Evolutionary conservation across 495 filamentous ascomycete genomes (phyloP).

Genomic region (Thozetella sp.): DNA sequence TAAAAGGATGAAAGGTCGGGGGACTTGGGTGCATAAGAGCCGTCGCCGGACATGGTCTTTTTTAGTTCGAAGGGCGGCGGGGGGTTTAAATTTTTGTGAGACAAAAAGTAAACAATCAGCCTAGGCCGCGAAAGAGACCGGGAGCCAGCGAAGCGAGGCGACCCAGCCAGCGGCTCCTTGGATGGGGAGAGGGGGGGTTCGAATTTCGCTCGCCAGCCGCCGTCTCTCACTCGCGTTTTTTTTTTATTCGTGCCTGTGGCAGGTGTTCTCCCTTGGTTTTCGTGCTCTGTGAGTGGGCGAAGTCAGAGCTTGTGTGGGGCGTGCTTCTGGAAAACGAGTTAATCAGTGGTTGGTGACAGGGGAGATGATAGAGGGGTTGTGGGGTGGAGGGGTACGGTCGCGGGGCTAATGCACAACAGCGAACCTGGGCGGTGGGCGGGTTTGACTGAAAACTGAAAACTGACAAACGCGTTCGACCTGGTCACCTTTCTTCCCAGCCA

Average conservation of each 20-base stretch:
- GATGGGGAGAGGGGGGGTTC: too few relatives aligned
- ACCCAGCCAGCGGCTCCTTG: background rate
- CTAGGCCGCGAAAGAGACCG: background rate
- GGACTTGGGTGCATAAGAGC: constrained; percentile 55
- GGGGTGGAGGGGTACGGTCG: background rate
- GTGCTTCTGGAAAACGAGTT: background rate
- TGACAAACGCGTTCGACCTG: too few relatives aligned
- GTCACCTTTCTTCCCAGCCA: background rate
- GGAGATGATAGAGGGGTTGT: background rate
- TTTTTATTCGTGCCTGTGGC: background rate
- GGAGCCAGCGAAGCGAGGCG: background rate
- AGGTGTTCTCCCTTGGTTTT: background rate
- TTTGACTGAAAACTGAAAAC: constrained; percentile 2
- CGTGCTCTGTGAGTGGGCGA: background rate
- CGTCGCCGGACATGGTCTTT: constrained; percentile 42
- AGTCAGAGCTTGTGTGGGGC: background rate
- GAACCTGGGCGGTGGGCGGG: background rate
- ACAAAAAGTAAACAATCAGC: constrained; percentile 8
- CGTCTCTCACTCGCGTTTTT: background rate
- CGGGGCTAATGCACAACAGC: constrained; percentile 1
- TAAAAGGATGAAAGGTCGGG: constrained; percentile 57
- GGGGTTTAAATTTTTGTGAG: too few relatives aligned
- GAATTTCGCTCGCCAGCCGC: background rate
- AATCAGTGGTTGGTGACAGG: constrained; percentile 1
- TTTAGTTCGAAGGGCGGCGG: background rate